Conservation (phyloP, 768 basidiomycete species). For the Lentinula sp. region DNA sequence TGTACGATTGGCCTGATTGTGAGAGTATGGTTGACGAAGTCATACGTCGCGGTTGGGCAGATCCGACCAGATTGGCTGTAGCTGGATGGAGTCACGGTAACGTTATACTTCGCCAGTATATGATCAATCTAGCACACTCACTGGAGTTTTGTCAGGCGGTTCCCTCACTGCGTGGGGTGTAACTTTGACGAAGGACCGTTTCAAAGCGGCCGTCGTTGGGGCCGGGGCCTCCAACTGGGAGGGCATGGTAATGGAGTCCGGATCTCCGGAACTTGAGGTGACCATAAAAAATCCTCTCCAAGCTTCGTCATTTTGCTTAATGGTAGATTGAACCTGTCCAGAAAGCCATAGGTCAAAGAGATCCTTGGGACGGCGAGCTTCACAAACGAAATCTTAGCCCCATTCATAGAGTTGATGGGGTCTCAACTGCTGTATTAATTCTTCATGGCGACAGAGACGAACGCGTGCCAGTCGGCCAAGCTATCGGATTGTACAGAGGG, state of each 20-base stretch:
- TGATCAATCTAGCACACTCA: background rate
- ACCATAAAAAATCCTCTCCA: background rate
- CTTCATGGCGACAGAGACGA: constrained; percentile 48
- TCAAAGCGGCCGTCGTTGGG: constrained; percentile 29
- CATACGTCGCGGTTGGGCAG: constrained; percentile 23
- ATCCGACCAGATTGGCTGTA: constrained; percentile 23
- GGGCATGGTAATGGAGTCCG: constrained; percentile 28
- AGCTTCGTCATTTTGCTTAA: background rate
- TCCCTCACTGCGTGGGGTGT: constrained; percentile 31
- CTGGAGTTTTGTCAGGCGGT: constrained; percentile 15
- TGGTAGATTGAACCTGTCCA: constrained; percentile 10
- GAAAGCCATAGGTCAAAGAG: constrained; percentile 23
- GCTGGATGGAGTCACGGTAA: constrained; percentile 33
- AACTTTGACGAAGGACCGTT: constrained; percentile 25
- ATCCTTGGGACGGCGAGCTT: constrained; percentile 22
- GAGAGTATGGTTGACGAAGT: constrained; percentile 31
- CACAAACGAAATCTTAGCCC: constrained; percentile 18
- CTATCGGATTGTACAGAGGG: constrained; percentile 20
- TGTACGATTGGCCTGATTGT: constrained; percentile 26
- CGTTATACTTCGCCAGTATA: background rate
- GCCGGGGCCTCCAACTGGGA: constrained; percentile 31
- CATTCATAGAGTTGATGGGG: constrained; percentile 28
- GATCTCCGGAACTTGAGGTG: constrained; percentile 29
- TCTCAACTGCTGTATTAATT: constrained; percentile 41
- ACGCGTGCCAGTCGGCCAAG: constrained; percentile 37